phyloP scores from a whole-genome alignment of 208 protist genomes.

The Acanthamoeba healyi region DNA sequence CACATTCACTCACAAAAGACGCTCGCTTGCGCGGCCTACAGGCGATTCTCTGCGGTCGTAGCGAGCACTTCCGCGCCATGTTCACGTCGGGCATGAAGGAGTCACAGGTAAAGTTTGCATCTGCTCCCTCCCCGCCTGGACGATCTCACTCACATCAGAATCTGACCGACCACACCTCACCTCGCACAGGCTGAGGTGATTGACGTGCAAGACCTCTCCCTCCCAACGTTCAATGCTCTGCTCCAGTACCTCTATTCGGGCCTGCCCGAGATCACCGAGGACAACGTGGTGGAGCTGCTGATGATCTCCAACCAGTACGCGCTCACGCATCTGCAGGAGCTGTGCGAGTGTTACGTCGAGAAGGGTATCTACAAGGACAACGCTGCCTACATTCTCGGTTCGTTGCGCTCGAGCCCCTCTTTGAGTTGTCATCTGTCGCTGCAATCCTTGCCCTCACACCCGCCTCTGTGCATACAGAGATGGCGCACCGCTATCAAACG shows the following conservation, averaged over 20 bases:
- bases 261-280: conserved; percentile 15
- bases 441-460: too few relatives aligned
- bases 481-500: conserved; percentile 41
- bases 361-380: conserved; percentile 50
- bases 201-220: not conserved
- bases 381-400: conserved; percentile 40
- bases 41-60: conserved; percentile 36
- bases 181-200: not conserved
- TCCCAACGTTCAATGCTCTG: not conserved
- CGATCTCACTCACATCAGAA: too few relatives aligned
- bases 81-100: conserved; percentile 67
- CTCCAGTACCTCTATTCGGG: conserved; percentile 22
- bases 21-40: not conserved
- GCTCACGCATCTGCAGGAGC: conserved; percentile 19
- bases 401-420: not conserved
- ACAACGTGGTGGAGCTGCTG: conserved; percentile 53
- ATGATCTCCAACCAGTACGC: conserved; percentile 58
- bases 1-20: not conserved
- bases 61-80: conserved; percentile 47
- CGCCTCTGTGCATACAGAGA: not conserved
- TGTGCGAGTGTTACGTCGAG: conserved; percentile 58
- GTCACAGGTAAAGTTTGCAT: conserved; percentile 29
- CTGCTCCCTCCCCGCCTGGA: too few relatives aligned
- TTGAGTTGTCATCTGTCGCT: too few relatives aligned
- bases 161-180: too few relatives aligned